phyloP scores from a whole-genome alignment of 2,329 filamentous ascomycete species.

The Raffaelea deltoideospora region DNA sequence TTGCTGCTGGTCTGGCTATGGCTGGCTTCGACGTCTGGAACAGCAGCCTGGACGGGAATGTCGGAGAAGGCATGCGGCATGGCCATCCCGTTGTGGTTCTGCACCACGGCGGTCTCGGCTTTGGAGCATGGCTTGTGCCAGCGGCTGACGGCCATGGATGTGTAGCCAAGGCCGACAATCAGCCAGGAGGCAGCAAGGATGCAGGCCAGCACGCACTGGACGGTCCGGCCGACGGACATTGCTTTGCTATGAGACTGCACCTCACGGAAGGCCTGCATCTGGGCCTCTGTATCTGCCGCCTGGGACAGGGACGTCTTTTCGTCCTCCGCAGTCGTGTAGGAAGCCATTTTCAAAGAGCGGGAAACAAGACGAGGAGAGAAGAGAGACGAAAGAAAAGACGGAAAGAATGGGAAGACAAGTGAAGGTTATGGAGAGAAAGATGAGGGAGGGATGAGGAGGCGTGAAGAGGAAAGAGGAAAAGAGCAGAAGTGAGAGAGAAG shows the following conservation, averaged over 20 bases:
- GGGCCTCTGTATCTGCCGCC: too few species aligned
- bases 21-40: too few species aligned
- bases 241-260: too few species aligned
- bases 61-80: neutral
- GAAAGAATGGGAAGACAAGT: too few species aligned
- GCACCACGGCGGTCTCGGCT: too few species aligned
- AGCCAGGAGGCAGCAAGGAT: neutral
- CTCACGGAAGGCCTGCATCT: too few species aligned
- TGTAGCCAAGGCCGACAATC: neutral
- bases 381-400: neutral
- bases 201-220: neutral
- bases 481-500: neutral
- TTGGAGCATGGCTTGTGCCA: too few species aligned
- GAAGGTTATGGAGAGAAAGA: too few species aligned
- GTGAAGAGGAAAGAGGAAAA: neutral
- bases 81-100: neutral
- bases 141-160: conserved; percentile 1
- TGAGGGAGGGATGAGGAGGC: neutral
- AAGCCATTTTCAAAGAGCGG: neutral
- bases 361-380: neutral
- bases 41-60: too few species aligned
- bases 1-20: too few species aligned
- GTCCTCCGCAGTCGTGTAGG: neutral
- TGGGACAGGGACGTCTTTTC: neutral
- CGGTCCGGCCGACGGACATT: neutral